Evolutionary conservation across 2,329 filamentous ascomycete genomes (phyloP), one percentile per base, ranked within the genome.

Genomic region (Cladobotryum mycophilum): DNA sequence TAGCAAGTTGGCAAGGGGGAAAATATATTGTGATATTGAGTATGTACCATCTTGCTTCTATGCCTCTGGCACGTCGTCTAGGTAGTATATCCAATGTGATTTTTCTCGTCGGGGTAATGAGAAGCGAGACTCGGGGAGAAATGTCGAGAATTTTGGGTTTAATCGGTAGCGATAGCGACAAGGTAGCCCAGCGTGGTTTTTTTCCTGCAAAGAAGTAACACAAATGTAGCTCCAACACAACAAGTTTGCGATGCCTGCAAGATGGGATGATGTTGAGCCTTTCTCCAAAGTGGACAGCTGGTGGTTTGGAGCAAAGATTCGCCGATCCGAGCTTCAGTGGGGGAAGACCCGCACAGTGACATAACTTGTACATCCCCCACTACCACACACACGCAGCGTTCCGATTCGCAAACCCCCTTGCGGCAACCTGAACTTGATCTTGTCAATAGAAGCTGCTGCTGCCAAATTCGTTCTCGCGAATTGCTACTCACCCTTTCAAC

Each of bases 291-390:
- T 37, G 36, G 48, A 40, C 43, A 51, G 45, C 33, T 51, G 45
- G 49, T 48, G 57, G 60, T 59, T 59, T 60, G 66, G 65, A 67
- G 64, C 63, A 67, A 67, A 65, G 66, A 68, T 68, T 68, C 56
- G 62, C 66, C 66, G 65, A 61, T 48, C 50, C 50, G 46, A 37
- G 17, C 41, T 35, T 35, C 36, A 17, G n/a, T 34, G 12, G 15
- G 47, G 45, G n/a, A n/a, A n/a, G n/a, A 17, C 38, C 47, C 41
- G 41, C 48, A 51, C 22, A 47, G 45, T 41, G 44, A 22, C 34
- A 49, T 45, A 43, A 52, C 45, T 43, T 48, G 37, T 42, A 40
- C 43, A 14, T 20, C 30, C 20, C 15, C n/a, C 46, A n/a, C 41
- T 48, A 40, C 37, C 14, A 11, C 6, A 40, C n/a, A 15, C 37